A percentile compares a stretch with the other conserved stretches of the same genome.
phyloP scores from a whole-genome alignment of 345 rosid genomes.

The Aethionema arabicum region DNA sequence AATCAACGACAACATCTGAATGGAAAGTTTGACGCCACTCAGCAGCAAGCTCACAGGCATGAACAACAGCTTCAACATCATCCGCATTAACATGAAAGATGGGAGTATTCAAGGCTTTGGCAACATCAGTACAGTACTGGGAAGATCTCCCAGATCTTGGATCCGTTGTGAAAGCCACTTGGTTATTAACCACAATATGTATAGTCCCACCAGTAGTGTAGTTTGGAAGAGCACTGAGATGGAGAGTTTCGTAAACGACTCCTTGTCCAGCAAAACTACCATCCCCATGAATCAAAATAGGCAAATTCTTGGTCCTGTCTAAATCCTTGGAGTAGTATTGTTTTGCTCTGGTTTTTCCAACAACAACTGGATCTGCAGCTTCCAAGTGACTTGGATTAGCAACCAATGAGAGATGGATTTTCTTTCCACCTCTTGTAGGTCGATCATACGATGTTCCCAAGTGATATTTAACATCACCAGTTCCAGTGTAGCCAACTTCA shows the following conservation, averaged over 20 bases:
- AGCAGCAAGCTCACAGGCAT: constrained; percentile 82
- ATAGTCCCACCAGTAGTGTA: constrained; percentile 83
- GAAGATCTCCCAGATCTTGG: constrained; percentile 82
- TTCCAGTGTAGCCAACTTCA: constrained; percentile 86
- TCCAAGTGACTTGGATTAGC: constrained; percentile 93
- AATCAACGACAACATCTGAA: constrained; percentile 77
- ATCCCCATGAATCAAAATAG: constrained; percentile 79
- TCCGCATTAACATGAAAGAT: constrained; percentile 82
- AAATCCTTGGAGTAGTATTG: constrained; percentile 72
- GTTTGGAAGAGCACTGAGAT: constrained; percentile 86
- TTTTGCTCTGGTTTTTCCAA: constrained; percentile 84
- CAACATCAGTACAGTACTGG: constrained; percentile 87
- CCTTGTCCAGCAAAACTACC: constrained; percentile 96
- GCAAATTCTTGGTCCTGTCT: constrained; percentile 79
- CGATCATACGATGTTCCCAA: constrained; percentile 87
- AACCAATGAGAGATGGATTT: constrained; percentile 80
- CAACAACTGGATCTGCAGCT: constrained; percentile 84
- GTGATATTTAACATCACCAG: constrained; percentile 91
- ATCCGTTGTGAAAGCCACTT: constrained; percentile 88
- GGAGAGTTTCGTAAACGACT: constrained; percentile 81
- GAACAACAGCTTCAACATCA: constrained; percentile 81
- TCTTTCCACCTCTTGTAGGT: constrained; percentile 82
- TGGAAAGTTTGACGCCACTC: constrained; percentile 89
- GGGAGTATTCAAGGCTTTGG: constrained; percentile 83
- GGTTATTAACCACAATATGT: constrained; percentile 86